phyloP scores from a whole-genome alignment of 1,284 basidiomycete genomes.

The Schizophyllum commune region DNA sequence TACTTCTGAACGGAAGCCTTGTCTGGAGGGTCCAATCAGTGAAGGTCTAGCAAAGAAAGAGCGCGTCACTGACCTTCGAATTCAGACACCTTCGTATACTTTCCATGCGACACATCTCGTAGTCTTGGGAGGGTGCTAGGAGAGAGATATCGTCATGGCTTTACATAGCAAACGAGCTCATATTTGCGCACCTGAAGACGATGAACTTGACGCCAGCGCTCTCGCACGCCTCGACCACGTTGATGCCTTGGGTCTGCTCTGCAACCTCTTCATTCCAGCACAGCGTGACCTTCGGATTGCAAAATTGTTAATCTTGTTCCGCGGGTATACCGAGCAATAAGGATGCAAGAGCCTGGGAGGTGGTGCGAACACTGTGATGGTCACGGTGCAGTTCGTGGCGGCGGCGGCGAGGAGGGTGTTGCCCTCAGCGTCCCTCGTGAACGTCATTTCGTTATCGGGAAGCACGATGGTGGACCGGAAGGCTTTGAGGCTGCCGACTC shows the following conservation, averaged over 20 bases:
- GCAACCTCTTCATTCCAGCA: slow-evolving; percentile 8
- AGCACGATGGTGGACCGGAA: slow-evolving; percentile 33
- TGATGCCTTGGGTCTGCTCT: slow-evolving; percentile 14
- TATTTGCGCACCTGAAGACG: slow-evolving; percentile 6
- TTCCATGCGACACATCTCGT: no score
- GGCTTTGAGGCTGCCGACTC: slow-evolving; percentile 38
- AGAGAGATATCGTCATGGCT: no score
- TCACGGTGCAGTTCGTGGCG: slow-evolving; percentile 41
- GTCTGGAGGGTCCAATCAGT: background rate
- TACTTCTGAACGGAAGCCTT: slow-evolving; percentile 20
- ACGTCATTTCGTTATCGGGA: background rate
- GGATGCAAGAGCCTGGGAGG: no score
- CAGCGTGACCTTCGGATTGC: background rate
- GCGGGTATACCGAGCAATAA: no score
- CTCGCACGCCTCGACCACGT: slow-evolving; percentile 10
- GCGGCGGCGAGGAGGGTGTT: slow-evolving; percentile 24
- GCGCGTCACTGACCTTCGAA: background rate
- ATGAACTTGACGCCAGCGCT: slow-evolving; percentile 9
- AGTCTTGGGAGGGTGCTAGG: no score
- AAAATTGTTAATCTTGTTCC: background rate
- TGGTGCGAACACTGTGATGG: slow-evolving; percentile 32
- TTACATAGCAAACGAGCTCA: no score
- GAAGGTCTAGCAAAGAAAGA: background rate
- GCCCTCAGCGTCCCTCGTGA: background rate
- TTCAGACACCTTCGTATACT: no score